Base-by-base conservation (phyloP, 805 yeast genomes). In the Saccharomycopsis sp. region DNA sequence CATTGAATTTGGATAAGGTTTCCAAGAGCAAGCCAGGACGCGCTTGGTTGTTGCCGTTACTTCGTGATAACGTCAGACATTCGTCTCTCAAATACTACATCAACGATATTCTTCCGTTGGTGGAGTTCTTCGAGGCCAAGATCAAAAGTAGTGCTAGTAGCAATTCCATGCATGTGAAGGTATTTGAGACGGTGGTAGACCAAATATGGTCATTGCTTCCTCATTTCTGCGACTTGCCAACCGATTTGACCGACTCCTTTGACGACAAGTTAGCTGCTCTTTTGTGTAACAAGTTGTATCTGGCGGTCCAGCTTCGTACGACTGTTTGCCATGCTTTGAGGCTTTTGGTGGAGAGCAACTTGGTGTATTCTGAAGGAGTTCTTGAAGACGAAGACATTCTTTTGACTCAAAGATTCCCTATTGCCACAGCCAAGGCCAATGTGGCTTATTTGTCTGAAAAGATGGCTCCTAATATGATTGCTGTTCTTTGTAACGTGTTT, bases 191-290 rank as follows among this genome's bases (percentile, higher is more conserved):
- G 1, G 82, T 94, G 52, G 76, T 89, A 49, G 96, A 89, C 68
- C 99, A 94, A 77, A 78, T 92, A 38, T 91, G 97, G 97, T 84
- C 96, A 1, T 76, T 92, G 63, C 76, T 94, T 62, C 97, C 98
- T 17, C 87, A 85, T 65, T 94, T 91, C 71, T 86, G 94, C 68
- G 94, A 88, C 68, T 77, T 92, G 65, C 97, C 98, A 38, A 75
- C 74, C 24, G 99, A 94, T 72, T 75, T 90, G 64, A 70, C 68
- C 22, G 66, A 68, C 7, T 74, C 89, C 0, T 90, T 93, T 68
- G 81, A 82, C 57, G 89, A 86, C 68, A 80, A 78, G 24, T 89
- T 91, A 74, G 97, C 97, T 9, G 81, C 90, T 56, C 72, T 78
- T 35, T 75, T 96, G 59, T 79, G 96, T n/a, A 83, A 84, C 50